Evolutionary conservation across 1,284 basidiomycete genomes (phyloP), one percentile per base, ranked within the genome.

Genomic region (Cutaneotrichosporon sp.): DNA sequence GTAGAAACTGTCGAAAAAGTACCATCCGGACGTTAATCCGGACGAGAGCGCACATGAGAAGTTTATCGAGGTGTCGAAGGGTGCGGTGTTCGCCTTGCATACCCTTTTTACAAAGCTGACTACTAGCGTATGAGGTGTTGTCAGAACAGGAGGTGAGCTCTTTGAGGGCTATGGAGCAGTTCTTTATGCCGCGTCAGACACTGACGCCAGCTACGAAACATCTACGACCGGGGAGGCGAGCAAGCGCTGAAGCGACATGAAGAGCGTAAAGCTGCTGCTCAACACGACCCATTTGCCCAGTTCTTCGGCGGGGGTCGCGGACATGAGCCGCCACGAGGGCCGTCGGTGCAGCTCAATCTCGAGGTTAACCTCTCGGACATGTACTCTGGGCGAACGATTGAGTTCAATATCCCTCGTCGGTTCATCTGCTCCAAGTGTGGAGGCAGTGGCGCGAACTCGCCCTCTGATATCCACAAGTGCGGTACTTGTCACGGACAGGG

Each of bases 1-100:
- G 14, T 56, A 92, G 76, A 85, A 84, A 69, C 78, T 94, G 43
- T 92, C 89, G 74, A 86, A 85, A 65, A 89, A 85, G 75, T 89
- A 83, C 60, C 92, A 96, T 69, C 92, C 92, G 1, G 92, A 97
- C 77, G 93, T 93, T 78, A 96, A 93, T 75, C 86, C 86, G 62
- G 87, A 88, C 12, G 80, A 84, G 55, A 84, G 79, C 12, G 86
- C 90, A 20, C 86, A 90, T 69, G 83, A 84, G 60, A 86, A 81
- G 70, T 96, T 96, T 67, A 87, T 94, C 16, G 85, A 93, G 61
- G 84, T 94, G 66, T 86, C 90, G 22, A 83, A 86, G 67, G 90
- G 90, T 90, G 64, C 57, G 82, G 12, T 66, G 17, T 9, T 39
- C 8, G 10, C 10, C 17, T 22, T 14, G 19, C n/a, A 31, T 10